Base-by-base conservation (phyloP, 1,284 basidiomycete genomes). In the Cryptococcus floricola region DNA sequence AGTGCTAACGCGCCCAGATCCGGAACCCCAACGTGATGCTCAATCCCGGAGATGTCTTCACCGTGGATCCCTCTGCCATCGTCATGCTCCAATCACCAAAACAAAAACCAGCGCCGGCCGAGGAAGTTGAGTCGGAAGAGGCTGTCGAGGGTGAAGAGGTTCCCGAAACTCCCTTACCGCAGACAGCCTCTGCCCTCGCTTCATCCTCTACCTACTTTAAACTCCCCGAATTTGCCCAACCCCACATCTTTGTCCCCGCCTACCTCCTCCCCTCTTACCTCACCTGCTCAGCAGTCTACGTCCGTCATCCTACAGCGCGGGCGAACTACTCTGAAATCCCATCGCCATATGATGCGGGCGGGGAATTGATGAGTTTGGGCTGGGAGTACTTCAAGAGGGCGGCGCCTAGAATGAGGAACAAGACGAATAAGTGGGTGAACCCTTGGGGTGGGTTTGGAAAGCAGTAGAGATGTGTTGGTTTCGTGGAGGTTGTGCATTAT, bases 291-390 rank as follows among this genome's bases (percentile, higher is more conserved):
- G 87, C 87, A 18, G 82, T 98, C 57, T 98, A 97, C 74, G 84
- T 98, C 37, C 90, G 95, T 47, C 92, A 98, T 72, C 96, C 96
- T 2, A 97, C 93, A 0, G 92, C 95, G 0, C 85, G 91, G 27
- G 89, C 91, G 1, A 85, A 88, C 3, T 92, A 93, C 78, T 91
- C 88, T 28, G 93, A 97, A 77, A 88, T 97, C 48, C 90, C 93
- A 10, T 90, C 89, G 13, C 93, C 94, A 1, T 97, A 88, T 76
- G 89, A 92, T 64, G 92, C 93, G 0, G 91, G 94, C 68, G 93
- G 93, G 13, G 88, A 91, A 64, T 81, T 95, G 18, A 84, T 95
- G 66, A 85, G 88, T 54, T 65, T 83, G 27, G 76, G 88, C 10
- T 97, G 93, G 93, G 93, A 94, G 77, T 95, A 90, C 89, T 95